These are phyloP conservation scores for Nicotiana tomentosiformis DNA, from an alignment of 257 asterid genomes.

Conservation along the genomic window DNA sequence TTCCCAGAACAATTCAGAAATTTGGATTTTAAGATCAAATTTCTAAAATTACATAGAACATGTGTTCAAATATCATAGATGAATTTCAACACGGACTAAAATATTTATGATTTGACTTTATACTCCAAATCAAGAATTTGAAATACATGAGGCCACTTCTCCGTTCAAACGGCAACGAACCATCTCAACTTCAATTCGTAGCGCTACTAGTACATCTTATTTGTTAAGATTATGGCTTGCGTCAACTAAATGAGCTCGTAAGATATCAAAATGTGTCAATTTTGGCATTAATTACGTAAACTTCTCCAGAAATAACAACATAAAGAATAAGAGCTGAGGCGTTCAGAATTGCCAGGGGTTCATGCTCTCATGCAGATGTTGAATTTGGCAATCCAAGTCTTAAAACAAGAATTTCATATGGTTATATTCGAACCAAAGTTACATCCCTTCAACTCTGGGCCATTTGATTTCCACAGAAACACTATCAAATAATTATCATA, in stretches of 20 bases:
- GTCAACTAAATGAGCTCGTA: neutral
- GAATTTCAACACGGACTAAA: neutral
- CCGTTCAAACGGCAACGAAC: neutral
- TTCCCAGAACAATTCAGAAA: neutral
- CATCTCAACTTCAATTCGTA: neutral
- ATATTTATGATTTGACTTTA: neutral
- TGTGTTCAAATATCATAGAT: neutral
- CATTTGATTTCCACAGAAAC: neutral
- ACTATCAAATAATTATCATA: neutral
- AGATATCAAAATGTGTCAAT: neutral
- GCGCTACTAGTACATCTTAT: neutral
- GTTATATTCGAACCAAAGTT: neutral
- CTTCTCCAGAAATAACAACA: neutral
- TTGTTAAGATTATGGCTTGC: neutral
- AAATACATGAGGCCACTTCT: neutral
- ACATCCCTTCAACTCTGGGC: neutral
- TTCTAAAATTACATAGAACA: neutral
- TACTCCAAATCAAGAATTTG: neutral
- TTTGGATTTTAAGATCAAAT: neutral
- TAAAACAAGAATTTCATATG: neutral
- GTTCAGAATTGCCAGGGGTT: neutral
- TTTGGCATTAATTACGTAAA: neutral
- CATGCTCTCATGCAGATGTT: neutral
- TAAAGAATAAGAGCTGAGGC: neutral
- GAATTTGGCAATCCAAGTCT: neutral